phyloP scores from a whole-genome alignment of 768 basidiomycete genomes.

The Pleurotus cornucopiae region DNA sequence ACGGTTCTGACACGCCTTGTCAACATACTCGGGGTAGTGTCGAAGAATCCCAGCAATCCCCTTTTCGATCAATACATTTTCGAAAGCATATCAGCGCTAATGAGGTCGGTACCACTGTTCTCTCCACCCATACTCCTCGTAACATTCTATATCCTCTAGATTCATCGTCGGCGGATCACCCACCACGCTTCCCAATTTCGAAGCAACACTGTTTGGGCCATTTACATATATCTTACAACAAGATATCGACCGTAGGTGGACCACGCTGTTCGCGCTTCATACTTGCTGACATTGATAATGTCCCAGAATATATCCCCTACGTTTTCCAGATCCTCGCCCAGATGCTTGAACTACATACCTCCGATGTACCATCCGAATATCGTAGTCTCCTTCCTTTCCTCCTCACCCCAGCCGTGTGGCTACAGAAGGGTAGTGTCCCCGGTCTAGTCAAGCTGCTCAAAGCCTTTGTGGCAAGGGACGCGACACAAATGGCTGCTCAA shows the following conservation, averaged over 20 bases:
- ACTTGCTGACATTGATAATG: not conserved
- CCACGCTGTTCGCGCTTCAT: not conserved
- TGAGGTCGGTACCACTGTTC: conserved; percentile 49
- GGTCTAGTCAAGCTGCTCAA: conserved; percentile 86
- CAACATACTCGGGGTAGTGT: conserved; percentile 79
- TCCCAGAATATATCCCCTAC: conserved; percentile 91
- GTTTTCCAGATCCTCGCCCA: conserved; percentile 96
- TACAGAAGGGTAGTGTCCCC: conserved; percentile 91
- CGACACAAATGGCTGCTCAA: conserved; percentile 56
- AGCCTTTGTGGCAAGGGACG: conserved; percentile 76
- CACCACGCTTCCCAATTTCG: conserved; percentile 67
- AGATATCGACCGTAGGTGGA: conserved; percentile 80
- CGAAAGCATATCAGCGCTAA: conserved; percentile 90
- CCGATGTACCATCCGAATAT: conserved; percentile 71
- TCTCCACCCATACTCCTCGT: too few relatives aligned
- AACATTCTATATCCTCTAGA: conserved; percentile 29
- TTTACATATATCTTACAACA: conserved; percentile 86
- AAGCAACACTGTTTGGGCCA: conserved; percentile 77
- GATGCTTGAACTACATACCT: conserved; percentile 80
- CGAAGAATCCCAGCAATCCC: conserved; percentile 96
- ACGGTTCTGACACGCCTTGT: conserved; percentile 71
- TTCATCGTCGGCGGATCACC: conserved; percentile 77
- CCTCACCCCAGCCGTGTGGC: conserved; percentile 84
- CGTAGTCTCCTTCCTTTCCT: conserved; percentile 76
- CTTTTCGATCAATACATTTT: conserved; percentile 98